phyloP scores from a whole-genome alignment of 2,329 filamentous ascomycete species.

The Stachybotrys chartarum region DNA sequence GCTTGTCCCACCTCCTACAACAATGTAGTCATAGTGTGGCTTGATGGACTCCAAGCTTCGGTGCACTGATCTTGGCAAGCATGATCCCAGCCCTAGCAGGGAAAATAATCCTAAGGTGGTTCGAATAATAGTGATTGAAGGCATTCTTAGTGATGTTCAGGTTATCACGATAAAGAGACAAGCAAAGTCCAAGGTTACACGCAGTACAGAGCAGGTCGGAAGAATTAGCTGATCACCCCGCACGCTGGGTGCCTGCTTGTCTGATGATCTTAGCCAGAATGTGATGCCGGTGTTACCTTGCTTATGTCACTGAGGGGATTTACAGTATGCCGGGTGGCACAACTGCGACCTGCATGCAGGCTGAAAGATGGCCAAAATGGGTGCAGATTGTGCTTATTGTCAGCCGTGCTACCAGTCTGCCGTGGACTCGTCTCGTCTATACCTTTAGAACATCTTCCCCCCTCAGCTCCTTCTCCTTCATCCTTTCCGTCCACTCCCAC shows the following conservation, averaged over 20 bases:
- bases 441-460: background rate
- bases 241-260: too few relatives aligned
- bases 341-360: too few relatives aligned
- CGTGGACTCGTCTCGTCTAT: background rate
- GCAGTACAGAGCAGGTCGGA: too few relatives aligned
- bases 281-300: too few relatives aligned
- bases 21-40: conserved; percentile 15
- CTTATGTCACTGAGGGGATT: too few relatives aligned
- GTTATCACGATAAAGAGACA: background rate
- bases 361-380: too few relatives aligned
- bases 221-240: too few relatives aligned
- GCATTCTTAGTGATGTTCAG: background rate
- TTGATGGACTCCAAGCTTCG: background rate
- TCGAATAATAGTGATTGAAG: background rate
- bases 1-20: conserved; percentile 23
- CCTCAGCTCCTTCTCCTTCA: background rate
- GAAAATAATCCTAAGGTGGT: background rate
- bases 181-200: too few relatives aligned
- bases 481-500: background rate
- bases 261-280: too few relatives aligned
- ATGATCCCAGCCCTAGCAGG: background rate
- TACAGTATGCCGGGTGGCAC: too few relatives aligned
- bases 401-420: background rate
- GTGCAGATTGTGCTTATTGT: too few relatives aligned
- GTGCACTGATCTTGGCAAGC: background rate